phyloP scores from a whole-genome alignment of 306 rosid species.

The Hippophae gyantsensis region DNA sequence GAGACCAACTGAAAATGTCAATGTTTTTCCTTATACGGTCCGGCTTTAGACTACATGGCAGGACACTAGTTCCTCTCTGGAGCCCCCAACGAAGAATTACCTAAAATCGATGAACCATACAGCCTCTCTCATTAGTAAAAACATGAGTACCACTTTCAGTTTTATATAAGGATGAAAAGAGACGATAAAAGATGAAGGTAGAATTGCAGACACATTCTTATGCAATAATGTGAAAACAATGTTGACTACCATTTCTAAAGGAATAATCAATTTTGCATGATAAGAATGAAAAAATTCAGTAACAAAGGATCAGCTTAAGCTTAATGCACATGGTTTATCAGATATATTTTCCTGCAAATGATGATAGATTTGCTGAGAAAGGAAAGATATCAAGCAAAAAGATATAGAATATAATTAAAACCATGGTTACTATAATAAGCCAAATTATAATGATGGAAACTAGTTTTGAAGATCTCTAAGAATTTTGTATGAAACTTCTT shows the following conservation, averaged over 20 bases:
- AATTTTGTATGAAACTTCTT: too few species aligned
- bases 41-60: constrained; percentile 32
- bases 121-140: background rate
- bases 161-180: too few species aligned
- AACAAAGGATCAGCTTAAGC: background rate
- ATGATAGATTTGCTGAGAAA: too few species aligned
- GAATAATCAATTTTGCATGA: background rate
- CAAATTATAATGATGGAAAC: too few species aligned
- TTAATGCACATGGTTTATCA: background rate
- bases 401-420: too few species aligned
- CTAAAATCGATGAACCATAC: constrained; percentile 12
- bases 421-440: too few species aligned
- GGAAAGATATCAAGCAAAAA: too few species aligned
- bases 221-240: too few species aligned
- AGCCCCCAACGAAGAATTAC: constrained; percentile 34
- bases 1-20: constrained; percentile 35
- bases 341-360: background rate
- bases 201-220: too few species aligned
- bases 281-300: background rate
- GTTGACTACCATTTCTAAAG: too few species aligned
- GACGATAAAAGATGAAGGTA: too few species aligned
- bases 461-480: too few species aligned
- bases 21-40: constrained; percentile 30
- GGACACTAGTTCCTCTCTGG: constrained; percentile 39
- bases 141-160: background rate